Evolutionary conservation across 345 rosid species (phyloP), one percentile per base, ranked within the genome.

Genomic region (Geranium brycei): DNA sequence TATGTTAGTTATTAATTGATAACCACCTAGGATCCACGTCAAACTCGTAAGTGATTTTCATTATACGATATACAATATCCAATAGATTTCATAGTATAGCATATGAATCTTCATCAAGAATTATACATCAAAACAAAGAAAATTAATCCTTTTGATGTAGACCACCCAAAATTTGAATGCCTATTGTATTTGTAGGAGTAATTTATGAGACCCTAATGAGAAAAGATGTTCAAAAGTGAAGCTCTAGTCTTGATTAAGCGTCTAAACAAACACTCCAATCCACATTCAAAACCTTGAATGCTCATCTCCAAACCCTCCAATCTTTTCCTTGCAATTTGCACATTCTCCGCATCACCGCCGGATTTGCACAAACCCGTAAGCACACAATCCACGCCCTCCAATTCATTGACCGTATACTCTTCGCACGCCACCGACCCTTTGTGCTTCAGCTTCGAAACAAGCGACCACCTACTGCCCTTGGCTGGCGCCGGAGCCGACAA

Each of bases 221-320:
- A 91, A 67, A 83, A 66, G 4, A 81, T 84, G 79, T 84, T 91
- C 76, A 87, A 74, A 67, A 87, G 75, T 7, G 89, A 76, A 19
- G 89, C 70, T 72, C 95, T 79, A 68, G 92, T 72, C 77, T 78
- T 83, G 5, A 84, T 76, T 81, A 91, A 74, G 58, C 71, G 51
- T 77, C 89, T 83, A 66, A 82, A 83, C 31, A 82, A 62, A 7
- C 77, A 51, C 70, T 87, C 87, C 71, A 91, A 72, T 28, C 76
- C 62, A 51, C 69, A 76, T 73, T 86, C 97, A 51, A 86, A 63
- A 17, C 71, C 74, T 58, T 75, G 78, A 60, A 82, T 72, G 63
- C 75, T 60, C 40, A 35, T 51, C 69, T 80, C 93, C 70, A 86
- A 62, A 7, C 68, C 79, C 70, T 74, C 80, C 68, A 91, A 69